Percentiles rank a stretch among this genome's conserved stretches.
Conservation (phyloP, 257 asterid species). For the Nicotiana tomentosiformis region DNA sequence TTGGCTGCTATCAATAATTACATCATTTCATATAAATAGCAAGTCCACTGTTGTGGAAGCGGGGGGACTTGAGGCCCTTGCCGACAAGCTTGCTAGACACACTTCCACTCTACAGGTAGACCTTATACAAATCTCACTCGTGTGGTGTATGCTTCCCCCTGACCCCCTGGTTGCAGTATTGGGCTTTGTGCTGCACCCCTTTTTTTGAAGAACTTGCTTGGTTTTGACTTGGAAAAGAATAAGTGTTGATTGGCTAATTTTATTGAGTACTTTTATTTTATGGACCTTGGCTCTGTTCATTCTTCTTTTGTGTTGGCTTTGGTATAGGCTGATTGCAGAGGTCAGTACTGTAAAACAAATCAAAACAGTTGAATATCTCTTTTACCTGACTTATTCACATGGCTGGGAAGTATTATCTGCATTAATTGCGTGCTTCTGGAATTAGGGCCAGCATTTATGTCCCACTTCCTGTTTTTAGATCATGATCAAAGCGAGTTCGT, state of each 20-base stretch:
- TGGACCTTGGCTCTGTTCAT: not conserved
- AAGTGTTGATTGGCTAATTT: not conserved
- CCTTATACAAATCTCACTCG: not conserved
- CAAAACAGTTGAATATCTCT: slow-evolving; percentile 3
- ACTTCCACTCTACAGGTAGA: slow-evolving; percentile 50
- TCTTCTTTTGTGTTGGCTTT: not conserved
- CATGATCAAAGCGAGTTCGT: not conserved
- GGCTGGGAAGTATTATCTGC: not conserved
- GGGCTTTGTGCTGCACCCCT: not conserved
- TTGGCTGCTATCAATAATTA: slow-evolving; percentile 68
- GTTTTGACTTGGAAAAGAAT: not conserved
- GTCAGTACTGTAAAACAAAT: not conserved
- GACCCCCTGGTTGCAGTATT: not conserved
- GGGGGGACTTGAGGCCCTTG: slow-evolving; percentile 67
- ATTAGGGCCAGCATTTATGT: not conserved
- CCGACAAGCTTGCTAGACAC: slow-evolving; percentile 51
- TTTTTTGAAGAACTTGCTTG: not conserved
- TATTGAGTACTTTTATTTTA: not conserved
- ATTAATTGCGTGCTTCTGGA: not conserved
- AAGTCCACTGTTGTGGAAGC: slow-evolving; percentile 61
- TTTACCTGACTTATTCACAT: not conserved
- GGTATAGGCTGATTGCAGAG: not conserved
- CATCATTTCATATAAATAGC: slow-evolving; percentile 50
- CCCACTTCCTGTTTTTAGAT: not conserved
- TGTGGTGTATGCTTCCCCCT: not conserved